phyloP scores from a whole-genome alignment of 257 asterid genomes.

The Nicotiana tabacum region DNA sequence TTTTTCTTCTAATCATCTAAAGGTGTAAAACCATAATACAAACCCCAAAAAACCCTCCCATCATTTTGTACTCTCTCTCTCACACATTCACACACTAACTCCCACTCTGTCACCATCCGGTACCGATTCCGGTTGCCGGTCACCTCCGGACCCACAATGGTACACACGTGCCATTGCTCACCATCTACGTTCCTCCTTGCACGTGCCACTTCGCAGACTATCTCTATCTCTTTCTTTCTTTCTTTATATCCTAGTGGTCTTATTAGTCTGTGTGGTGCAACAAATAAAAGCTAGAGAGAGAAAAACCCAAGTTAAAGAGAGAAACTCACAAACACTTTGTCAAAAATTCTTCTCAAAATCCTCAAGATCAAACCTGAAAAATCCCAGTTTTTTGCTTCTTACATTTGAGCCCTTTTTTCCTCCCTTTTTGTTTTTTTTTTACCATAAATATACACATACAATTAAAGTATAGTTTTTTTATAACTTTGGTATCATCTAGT shows the following conservation, averaged over 20 bases:
- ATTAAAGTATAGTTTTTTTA: neutral
- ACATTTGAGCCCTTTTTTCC: neutral
- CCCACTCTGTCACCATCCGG: slow-evolving; percentile 32
- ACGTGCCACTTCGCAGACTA: slow-evolving; percentile 24
- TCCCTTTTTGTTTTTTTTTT: neutral
- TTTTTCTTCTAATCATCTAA: neutral
- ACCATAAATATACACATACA: neutral
- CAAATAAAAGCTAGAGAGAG: slow-evolving; percentile 79
- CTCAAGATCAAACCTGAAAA: neutral
- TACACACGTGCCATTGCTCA: slow-evolving; percentile 5
- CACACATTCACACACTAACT: neutral
- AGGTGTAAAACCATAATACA: neutral
- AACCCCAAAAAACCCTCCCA: neutral
- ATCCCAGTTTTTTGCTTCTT: slow-evolving; percentile 1
- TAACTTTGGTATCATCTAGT: neutral
- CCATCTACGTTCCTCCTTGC: slow-evolving; percentile 8
- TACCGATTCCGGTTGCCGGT: slow-evolving; percentile 27
- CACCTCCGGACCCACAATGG: neutral
- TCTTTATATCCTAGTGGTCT: slow-evolving; percentile 23
- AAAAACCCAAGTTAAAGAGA: slow-evolving; percentile 19
- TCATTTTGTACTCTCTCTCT: slow-evolving; percentile 3
- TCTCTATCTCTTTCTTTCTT: slow-evolving; percentile 6
- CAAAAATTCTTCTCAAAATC: neutral
- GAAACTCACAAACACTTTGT: neutral
- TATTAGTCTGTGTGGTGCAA: slow-evolving; percentile 61